phyloP scores from a whole-genome alignment of 768 basidiomycete genomes.

The Collybia sp. region DNA sequence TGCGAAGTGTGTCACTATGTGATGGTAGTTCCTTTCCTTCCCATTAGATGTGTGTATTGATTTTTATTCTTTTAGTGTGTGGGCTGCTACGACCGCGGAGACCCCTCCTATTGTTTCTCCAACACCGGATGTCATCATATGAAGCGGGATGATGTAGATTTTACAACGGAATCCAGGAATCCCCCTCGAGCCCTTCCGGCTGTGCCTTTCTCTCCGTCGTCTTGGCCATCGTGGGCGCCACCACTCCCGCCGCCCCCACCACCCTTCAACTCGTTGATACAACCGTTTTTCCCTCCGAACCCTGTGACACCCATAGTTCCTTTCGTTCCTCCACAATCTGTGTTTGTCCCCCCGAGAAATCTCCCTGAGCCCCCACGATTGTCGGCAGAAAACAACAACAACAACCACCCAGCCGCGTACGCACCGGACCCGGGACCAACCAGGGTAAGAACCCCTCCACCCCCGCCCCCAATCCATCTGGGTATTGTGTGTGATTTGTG shows the following conservation, averaged over 20 bases:
- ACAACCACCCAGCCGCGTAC: background rate
- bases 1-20: slow-evolving; percentile 32
- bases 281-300: background rate
- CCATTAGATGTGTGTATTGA: background rate
- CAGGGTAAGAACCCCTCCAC: slow-evolving; percentile 5
- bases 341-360: background rate
- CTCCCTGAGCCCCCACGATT: background rate
- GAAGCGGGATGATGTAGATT: background rate
- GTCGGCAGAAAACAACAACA: too few species aligned
- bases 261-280: background rate
- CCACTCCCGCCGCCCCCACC: background rate
- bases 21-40: slow-evolving; percentile 23
- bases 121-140: slow-evolving; percentile 4
- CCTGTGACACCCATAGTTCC: slow-evolving; percentile 1
- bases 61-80: slow-evolving; percentile 25
- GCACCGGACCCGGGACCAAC: background rate
- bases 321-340: slow-evolving; percentile 7
- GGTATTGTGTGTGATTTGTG: slow-evolving; percentile 70
- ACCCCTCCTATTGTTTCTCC: slow-evolving; percentile 1
- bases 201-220: background rate
- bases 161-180: too few species aligned
- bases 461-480: slow-evolving; percentile 41
- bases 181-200: too few species aligned
- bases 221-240: slow-evolving; percentile 3
- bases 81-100: slow-evolving; percentile 18